Base-by-base conservation (phyloP, 2,329 filamentous ascomycete species). In the Fusarium denticulatum region DNA sequence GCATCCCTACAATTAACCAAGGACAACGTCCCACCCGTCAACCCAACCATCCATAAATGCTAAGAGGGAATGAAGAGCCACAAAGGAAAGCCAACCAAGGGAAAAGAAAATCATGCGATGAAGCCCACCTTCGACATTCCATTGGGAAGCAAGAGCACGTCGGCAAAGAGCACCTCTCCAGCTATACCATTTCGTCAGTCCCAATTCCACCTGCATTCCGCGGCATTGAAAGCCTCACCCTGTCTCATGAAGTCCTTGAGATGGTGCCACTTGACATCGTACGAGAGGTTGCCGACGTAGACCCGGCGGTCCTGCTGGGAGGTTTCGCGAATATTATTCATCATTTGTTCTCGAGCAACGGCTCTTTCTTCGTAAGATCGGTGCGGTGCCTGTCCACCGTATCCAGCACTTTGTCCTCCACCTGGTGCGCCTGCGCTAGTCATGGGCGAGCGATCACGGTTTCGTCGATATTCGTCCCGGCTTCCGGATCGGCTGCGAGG, bases 91-190 rank as follows among this genome's bases (percentile, higher is more conserved):
- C 93, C 94, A 94, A 91, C 92, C 93, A 92, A 85, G 65, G 64
- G 57, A 69, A 69, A 76, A 90, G 89, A 90, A 90, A 90, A 91
- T 93, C 93, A 95, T 89, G 88, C 91, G 88, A 93, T 93, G 89
- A 92, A 91, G 95, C 94, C 94, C 95, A 98, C 96, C 96, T 99
- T 99, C 94, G 96, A 98, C 96, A 99, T 99, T 95, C 96, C 96
- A 90, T 99, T 99, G 82, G 96, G 96, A 92, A 99, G 95, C 86
- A 97, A 90, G 86, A 99, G 92, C 83, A 99, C 96, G 90, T 99
- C 96, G 88, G 96, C 96, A 88, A 97, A 99, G 88, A 98, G 91
- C 85, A 99, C 96, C 86, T 98, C 96, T 90, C 96, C 96, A 88
- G 96, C 96, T 98, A 86, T 67, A 69, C 76, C 75, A 64, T 68